phyloP scores from a whole-genome alignment of 768 basidiomycete genomes.

The Leucosporidium creatinivorum region DNA sequence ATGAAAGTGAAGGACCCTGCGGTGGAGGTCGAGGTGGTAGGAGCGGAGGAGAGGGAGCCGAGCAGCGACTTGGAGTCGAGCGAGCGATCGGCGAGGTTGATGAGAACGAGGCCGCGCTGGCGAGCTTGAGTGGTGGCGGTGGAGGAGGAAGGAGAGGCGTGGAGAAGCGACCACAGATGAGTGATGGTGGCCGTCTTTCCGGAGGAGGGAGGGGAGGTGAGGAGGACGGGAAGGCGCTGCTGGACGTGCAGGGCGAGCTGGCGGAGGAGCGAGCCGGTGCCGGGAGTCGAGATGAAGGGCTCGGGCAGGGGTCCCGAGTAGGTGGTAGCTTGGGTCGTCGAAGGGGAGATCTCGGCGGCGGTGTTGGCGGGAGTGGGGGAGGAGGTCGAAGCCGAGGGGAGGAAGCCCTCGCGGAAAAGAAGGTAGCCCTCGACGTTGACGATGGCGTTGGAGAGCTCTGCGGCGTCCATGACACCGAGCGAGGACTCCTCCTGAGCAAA shows the following conservation, averaged over 20 bases:
- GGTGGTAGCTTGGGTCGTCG: conserved; percentile 17
- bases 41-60: conserved; percentile 85
- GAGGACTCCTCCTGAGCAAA: conserved; percentile 44
- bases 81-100: conserved; percentile 91
- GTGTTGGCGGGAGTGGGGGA: conserved; percentile 37
- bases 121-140: conserved; percentile 10
- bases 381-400: conserved; percentile 36
- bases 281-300: conserved; percentile 54
- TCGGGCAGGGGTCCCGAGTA: conserved; percentile 18
- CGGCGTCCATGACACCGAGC: conserved; percentile 41
- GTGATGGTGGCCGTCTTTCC: conserved; percentile 77
- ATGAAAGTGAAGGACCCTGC: conserved; percentile 71
- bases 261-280: conserved; percentile 55
- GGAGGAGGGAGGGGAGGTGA: conserved; percentile 77
- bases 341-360: conserved; percentile 42
- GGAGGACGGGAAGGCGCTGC: conserved; percentile 64
- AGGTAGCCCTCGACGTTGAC: conserved; percentile 61
- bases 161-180: conserved; percentile 62
- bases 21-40: conserved; percentile 35
- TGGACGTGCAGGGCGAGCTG: conserved; percentile 59
- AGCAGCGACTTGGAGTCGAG: conserved; percentile 87
- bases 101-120: conserved; percentile 53
- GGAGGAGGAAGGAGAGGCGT: conserved; percentile 49
- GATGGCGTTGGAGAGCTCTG: conserved; percentile 49
- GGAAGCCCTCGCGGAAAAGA: conserved; percentile 50